Evolutionary conservation across 192 early-diverging fungal genomes (phyloP), one percentile per base, ranked within the genome.

Genomic region (Jimgerdemannia lactiflua): DNA sequence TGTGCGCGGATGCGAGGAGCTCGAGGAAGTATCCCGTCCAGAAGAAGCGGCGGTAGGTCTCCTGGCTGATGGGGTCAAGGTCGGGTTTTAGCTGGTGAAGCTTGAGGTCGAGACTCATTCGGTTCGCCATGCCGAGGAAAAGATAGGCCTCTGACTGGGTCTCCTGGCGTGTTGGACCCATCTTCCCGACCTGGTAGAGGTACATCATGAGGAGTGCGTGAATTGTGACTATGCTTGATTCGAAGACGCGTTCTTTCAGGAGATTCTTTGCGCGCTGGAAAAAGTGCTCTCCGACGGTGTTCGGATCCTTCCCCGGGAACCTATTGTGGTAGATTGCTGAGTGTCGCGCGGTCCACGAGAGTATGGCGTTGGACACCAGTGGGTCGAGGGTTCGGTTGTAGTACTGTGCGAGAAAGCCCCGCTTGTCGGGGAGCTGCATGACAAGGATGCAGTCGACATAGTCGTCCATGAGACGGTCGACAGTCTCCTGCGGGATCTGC

Each of bases 281-380:
- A 65, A 73, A 82, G 4, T 70, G 72, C 65, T 79, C 74, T 7
- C 81, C 81, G 44, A 82, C 77, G 11, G 43, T 49, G 43, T 79
- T 82, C 54, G 81, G 81, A 71, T 82, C 77, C 64, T 76, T 71
- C 17, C 77, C 81, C 3, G 66, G 72, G 76, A 82, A 79, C 66
- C 76, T 74, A 39, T 70, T 77, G 44, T 82, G 81, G 59, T 79
- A 76, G 9, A 82, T 76, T 11, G 77, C 77, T n/a, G 77, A 77
- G 74, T 82, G 81, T 6, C 81, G 43, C 8, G 77, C 74, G 3
- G 81, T 64, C 81, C 81, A 82, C 20, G 81, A 70, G 41, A 82
- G 70, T 3, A 78, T 64, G 18, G 81, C 75, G 74, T 82, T 74
- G 4, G 64, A 41, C 18, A 82, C 10, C 10, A 82, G 19, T n/a